Percentiles rank a stretch among this genome's conserved stretches.
Evolutionary conservation across 1,284 basidiomycete species (phyloP).

Genomic region (Sporisorium iseilematis-ciliati): DNA sequence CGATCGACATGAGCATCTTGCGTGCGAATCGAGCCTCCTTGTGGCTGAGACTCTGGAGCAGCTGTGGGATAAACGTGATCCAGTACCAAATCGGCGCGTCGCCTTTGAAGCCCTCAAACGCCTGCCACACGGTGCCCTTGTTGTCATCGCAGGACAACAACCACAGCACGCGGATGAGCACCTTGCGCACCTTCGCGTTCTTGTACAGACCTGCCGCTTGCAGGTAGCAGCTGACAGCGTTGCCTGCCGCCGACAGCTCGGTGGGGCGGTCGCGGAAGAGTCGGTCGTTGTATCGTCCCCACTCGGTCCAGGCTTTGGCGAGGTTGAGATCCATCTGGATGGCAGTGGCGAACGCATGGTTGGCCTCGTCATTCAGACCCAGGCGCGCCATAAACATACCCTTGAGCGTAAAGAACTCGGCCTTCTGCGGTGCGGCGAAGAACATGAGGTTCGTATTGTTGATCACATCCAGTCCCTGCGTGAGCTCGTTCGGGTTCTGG

Average conservation of each 20-base stretch:
- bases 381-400: slow-evolving; percentile 97
- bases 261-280: slow-evolving; percentile 79
- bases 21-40: slow-evolving; percentile 93
- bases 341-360: slow-evolving; percentile 79
- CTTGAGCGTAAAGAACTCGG: slow-evolving; percentile 99
- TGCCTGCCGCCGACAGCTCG: slow-evolving; percentile 76
- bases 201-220: slow-evolving; percentile 97
- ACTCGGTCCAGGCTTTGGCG: slow-evolving; percentile 98
- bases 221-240: slow-evolving; percentile 96
- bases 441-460: slow-evolving; percentile 99
- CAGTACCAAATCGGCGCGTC: slow-evolving; percentile 98
- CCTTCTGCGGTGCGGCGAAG: slow-evolving; percentile 93
- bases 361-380: slow-evolving; percentile 89
- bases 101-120: slow-evolving; percentile 96
- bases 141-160: slow-evolving; percentile 92
- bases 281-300: slow-evolving; percentile 94
- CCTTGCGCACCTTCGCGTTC: slow-evolving; percentile 89
- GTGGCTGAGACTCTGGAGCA: slow-evolving; percentile 89
- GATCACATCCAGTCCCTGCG: slow-evolving; percentile 95
- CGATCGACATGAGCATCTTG: slow-evolving; percentile 88
- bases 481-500: slow-evolving; percentile 91
- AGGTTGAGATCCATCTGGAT: slow-evolving; percentile 95
- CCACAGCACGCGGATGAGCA: slow-evolving; percentile 94
- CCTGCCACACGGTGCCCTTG: slow-evolving; percentile 80
- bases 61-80: slow-evolving; percentile 96